These are phyloP conservation scores for Thermothielavioides terrestris DNA, from an alignment of 495 filamentous ascomycete genomes.

Conservation along the genomic window DNA sequence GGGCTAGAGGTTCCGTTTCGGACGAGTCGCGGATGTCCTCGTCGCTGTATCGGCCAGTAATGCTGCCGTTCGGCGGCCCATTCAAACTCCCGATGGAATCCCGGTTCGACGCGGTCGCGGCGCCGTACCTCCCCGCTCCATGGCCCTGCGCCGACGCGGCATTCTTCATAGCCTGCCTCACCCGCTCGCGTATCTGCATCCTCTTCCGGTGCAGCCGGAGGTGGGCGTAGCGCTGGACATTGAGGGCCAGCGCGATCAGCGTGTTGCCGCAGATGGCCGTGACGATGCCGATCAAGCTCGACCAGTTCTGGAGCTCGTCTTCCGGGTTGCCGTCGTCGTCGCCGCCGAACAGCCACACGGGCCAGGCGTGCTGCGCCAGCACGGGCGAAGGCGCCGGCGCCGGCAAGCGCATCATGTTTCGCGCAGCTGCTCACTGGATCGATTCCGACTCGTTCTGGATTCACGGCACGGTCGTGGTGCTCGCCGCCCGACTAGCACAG, in stretches of 20 bases:
- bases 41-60: slow-evolving; percentile 18
- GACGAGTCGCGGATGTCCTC: slow-evolving; percentile 25
- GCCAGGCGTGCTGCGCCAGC: not conserved
- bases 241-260: slow-evolving; percentile 88
- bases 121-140: slow-evolving; percentile 16
- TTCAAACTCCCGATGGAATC: slow-evolving; percentile 21
- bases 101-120: slow-evolving; percentile 7
- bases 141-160: not conserved
- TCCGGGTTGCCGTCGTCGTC: slow-evolving; percentile 34
- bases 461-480: slow-evolving; percentile 1
- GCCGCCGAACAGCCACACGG: slow-evolving; percentile 4
- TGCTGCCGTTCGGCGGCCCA: slow-evolving; percentile 19
- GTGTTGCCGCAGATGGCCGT: slow-evolving; percentile 88
- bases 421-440: too few relatives aligned
- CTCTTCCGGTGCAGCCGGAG: slow-evolving; percentile 54
- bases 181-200: slow-evolving; percentile 38
- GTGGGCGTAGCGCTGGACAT: slow-evolving; percentile 93
- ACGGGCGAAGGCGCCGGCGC: too few relatives aligned
- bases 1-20: slow-evolving; percentile 42
- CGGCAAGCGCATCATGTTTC: too few relatives aligned
- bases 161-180: slow-evolving; percentile 37
- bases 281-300: slow-evolving; percentile 85
- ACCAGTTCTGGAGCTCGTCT: slow-evolving; percentile 63
- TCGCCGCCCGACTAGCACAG: not conserved
- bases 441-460: too few relatives aligned